Percentiles rank a stretch among this genome's conserved stretches.
Conservation (phyloP, 73 alveolate genomes). For the Symbiodinium natans region DNA sequence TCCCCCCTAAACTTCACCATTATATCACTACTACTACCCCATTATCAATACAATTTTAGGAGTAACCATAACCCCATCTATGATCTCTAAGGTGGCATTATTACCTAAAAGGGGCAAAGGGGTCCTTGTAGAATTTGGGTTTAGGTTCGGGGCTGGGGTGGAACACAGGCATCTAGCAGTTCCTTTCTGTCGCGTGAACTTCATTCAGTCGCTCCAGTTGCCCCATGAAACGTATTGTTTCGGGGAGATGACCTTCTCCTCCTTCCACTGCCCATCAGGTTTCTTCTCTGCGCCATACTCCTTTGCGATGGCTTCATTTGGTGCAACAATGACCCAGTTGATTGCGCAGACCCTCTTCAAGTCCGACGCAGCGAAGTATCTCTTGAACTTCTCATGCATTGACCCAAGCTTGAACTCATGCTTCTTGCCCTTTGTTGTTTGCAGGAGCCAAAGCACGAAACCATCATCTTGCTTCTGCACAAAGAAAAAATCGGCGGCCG, state of each 20-base stretch:
- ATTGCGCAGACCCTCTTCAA: slow-evolving; percentile 34
- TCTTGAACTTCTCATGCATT: slow-evolving; percentile 34
- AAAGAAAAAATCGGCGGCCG: slow-evolving; percentile 34
- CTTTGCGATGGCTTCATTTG: background rate
- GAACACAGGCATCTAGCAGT: too few relatives aligned
- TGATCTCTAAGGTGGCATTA: too few relatives aligned
- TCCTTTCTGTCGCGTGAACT: slow-evolving; percentile 9
- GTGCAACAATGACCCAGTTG: slow-evolving; percentile 20
- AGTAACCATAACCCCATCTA: too few relatives aligned
- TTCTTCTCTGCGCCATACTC: slow-evolving; percentile 11
- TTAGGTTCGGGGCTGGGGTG: too few relatives aligned
- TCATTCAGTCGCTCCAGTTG: slow-evolving; percentile 14
- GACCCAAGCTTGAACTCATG: slow-evolving; percentile 46
- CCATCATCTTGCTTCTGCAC: slow-evolving; percentile 48
- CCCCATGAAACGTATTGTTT: slow-evolving; percentile 27
- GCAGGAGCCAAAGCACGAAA: slow-evolving; percentile 16
- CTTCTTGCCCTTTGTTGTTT: slow-evolving; percentile 36
- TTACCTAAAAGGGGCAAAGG: too few relatives aligned
- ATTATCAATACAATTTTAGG: too few relatives aligned
- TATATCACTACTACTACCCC: too few relatives aligned
- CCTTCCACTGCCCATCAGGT: slow-evolving; percentile 31
- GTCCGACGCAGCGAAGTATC: slow-evolving; percentile 40
- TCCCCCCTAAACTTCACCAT: too few relatives aligned
- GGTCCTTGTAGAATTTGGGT: too few relatives aligned
- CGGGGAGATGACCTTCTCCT: background rate